These are phyloP conservation scores for Globisporangium splendens DNA, from an alignment of 352 stramenopile species.

Conservation along the genomic window DNA sequence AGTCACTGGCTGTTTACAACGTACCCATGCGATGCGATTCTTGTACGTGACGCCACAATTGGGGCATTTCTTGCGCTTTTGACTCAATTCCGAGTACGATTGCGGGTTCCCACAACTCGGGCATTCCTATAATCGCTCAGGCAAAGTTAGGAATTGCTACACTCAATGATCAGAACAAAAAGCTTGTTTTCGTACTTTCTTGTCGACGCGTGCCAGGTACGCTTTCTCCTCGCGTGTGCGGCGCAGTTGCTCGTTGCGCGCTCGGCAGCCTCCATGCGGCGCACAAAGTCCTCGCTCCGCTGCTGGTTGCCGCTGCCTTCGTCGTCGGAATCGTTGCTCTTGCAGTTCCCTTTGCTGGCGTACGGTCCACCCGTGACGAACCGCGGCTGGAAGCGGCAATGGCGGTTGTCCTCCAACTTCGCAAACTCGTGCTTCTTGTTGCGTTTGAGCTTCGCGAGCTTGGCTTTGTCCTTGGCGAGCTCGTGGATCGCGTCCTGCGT, in stretches of 20 bases:
- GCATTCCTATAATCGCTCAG: constrained; percentile 35
- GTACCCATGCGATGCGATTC: constrained; percentile 61
- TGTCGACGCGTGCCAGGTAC: constrained; percentile 60
- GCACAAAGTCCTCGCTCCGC: constrained; percentile 59
- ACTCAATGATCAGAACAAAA: background rate
- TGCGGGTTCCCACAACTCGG: constrained; percentile 66
- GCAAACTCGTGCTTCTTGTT: constrained; percentile 41
- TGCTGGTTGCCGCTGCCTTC: constrained; percentile 26
- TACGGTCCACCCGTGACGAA: constrained; percentile 16
- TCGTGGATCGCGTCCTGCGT: constrained; percentile 38
- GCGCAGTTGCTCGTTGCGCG: constrained; percentile 50
- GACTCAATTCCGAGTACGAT: constrained; percentile 69
- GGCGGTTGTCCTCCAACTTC: constrained; percentile 46
- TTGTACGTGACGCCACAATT: constrained; percentile 74
- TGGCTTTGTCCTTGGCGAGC: constrained; percentile 36
- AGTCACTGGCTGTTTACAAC: background rate
- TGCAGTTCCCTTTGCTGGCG: constrained; percentile 7
- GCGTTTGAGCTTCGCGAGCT: constrained; percentile 16
- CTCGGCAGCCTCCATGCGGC: constrained; percentile 69
- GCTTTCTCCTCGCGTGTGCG: constrained; percentile 54
- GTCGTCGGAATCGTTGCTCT: constrained; percentile 38
- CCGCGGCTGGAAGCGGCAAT: constrained; percentile 56
- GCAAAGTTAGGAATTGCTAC: background rate
- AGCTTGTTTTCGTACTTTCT: constrained; percentile 33
- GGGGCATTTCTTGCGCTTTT: constrained; percentile 79